Evolutionary conservation across 371 early-diverging fungal species (phyloP).

Genomic region (Massospora cicadina): DNA sequence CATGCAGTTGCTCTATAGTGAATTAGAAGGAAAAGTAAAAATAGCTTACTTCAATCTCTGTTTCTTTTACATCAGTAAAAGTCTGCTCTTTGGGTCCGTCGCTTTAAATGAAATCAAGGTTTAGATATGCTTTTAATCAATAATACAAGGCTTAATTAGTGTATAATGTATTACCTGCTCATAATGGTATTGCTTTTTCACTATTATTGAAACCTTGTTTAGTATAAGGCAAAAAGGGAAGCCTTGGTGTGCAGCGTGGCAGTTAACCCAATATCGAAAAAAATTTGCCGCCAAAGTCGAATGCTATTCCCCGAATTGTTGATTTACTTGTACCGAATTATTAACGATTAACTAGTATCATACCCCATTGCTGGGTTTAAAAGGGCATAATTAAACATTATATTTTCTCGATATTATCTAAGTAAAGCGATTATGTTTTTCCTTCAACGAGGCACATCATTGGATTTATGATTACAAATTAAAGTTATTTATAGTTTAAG

Average conservation of each 20-base stretch:
- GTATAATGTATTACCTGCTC: neutral
- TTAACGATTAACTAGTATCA: too few relatives aligned
- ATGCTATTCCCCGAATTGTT: slow-evolving; percentile 19
- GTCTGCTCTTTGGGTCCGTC: neutral
- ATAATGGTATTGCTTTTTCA: neutral
- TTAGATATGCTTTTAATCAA: neutral
- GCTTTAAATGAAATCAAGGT: neutral
- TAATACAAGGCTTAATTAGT: neutral
- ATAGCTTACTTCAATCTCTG: slow-evolving; percentile 23
- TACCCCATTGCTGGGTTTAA: too few relatives aligned
- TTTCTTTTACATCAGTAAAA: slow-evolving; percentile 19
- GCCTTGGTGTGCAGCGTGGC: neutral
- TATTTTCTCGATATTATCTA: too few relatives aligned
- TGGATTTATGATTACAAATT: too few relatives aligned
- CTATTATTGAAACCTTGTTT: neutral
- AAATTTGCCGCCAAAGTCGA: neutral
- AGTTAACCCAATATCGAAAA: neutral
- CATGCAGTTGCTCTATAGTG: slow-evolving; percentile 46
- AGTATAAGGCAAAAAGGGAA: neutral
- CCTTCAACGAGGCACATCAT: too few relatives aligned
- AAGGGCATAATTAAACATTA: too few relatives aligned
- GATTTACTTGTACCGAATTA: too few relatives aligned
- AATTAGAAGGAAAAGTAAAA: neutral
- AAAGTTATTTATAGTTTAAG: too few relatives aligned
- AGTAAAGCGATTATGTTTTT: too few relatives aligned